phyloP scores from a whole-genome alignment of 768 basidiomycete genomes.

The Tricholomella constricta region DNA sequence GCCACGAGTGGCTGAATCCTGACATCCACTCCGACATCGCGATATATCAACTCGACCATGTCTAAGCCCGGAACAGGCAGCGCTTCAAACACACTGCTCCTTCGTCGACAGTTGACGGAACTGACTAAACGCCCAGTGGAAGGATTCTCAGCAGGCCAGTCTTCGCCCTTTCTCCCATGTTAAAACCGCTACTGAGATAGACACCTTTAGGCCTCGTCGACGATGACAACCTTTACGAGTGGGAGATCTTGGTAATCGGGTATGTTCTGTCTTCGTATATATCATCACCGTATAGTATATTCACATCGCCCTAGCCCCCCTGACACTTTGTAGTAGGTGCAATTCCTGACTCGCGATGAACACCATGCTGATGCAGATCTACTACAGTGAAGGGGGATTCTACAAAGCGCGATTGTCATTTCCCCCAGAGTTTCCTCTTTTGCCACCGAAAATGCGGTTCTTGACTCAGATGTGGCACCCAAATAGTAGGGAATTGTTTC shows the following conservation, averaged over 20 bases:
- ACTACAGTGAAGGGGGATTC: slow-evolving; percentile 87
- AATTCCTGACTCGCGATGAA: neutral
- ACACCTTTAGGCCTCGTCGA: slow-evolving; percentile 79
- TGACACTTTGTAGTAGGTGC: slow-evolving; percentile 86
- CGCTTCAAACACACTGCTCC: slow-evolving; percentile 58
- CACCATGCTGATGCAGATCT: slow-evolving; percentile 6
- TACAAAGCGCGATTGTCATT: slow-evolving; percentile 91
- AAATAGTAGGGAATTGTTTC: slow-evolving; percentile 66
- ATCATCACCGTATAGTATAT: slow-evolving; percentile 3
- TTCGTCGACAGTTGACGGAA: slow-evolving; percentile 79
- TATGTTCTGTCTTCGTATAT: slow-evolving; percentile 34
- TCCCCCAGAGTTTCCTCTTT: slow-evolving; percentile 86
- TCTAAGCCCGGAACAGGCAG: slow-evolving; percentile 43
- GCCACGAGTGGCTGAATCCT: slow-evolving; percentile 1
- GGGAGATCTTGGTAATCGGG: slow-evolving; percentile 97
- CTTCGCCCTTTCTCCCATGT: slow-evolving; percentile 15
- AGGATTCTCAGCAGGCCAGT: slow-evolving; percentile 90
- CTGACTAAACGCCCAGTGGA: slow-evolving; percentile 93
- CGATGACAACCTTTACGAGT: slow-evolving; percentile 92
- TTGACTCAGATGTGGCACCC: slow-evolving; percentile 97
- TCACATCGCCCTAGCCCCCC: slow-evolving; percentile 61
- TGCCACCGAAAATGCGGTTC: slow-evolving; percentile 96
- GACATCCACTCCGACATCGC: slow-evolving; percentile 16
- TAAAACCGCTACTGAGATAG: slow-evolving; percentile 30
- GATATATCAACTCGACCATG: slow-evolving; percentile 32